Evolutionary conservation across 208 protist species (phyloP), one percentile per base, ranked within the genome.

Genomic region (Leishmania aethiopica): DNA sequence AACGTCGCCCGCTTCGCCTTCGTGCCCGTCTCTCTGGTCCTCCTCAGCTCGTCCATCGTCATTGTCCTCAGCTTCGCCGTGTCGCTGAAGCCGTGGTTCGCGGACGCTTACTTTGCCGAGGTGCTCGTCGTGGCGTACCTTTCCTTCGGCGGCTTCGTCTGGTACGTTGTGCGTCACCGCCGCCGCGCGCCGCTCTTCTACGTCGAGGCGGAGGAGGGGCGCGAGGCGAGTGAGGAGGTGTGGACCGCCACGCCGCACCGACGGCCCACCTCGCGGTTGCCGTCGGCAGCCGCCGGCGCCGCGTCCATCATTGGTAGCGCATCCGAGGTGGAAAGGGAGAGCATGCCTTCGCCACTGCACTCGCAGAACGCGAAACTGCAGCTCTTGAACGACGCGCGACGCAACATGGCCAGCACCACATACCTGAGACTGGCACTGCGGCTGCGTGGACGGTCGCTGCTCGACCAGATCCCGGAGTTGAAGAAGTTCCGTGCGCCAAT

Each of bases 51-150:
- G n/a, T 37, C 78, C 49, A 55, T 89, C 64, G 84, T 86, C 35
- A 77, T 91, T 7, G 66, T 92, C 19, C 80, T 92, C 13, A 59
- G 82, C 59, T 88, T 94, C 47, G 82, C 77, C 55, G 73, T 92
- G 25, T 88, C 89, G 28, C 78, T 94, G 51, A 92, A 91, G 82
- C 91, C 91, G 59, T 92, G 89, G 91, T 92, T 92, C 80, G 78
- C 91, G 0, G 91, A 94, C 74, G 59, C 19, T n/a, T 94, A 88
- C 84, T 94, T 85, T 73, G 69, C 83, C 0, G 80, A 78, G 37
- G 53, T 91, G 64, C 64, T 92, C 25, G 1, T 90, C 10, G 74
- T 85, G n/a, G 86, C 84, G 66, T 94, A 89, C 76, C 74, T 67
- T 17, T 49, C 80, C 11, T 88, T 87, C 70, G 78, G 37, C 19